Conservation (phyloP, 495 filamentous ascomycete genomes). For the Aspergillus saccharolyticus region DNA sequence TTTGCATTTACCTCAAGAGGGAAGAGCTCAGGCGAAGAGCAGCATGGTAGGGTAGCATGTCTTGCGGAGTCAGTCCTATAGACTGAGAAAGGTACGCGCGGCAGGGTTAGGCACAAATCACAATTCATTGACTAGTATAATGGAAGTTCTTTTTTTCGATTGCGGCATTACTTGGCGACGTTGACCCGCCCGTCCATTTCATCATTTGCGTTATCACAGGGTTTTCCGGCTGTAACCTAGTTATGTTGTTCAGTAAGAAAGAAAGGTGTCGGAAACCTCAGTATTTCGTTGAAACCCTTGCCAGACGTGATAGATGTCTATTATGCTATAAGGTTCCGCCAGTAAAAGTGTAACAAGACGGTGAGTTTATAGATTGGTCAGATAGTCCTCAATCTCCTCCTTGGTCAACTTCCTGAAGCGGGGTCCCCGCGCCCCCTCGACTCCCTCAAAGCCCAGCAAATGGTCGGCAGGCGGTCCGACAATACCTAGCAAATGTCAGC, state of each 20-base stretch:
- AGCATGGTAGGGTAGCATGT: not conserved
- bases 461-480: constrained; percentile 92
- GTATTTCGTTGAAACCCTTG: constrained; percentile 19
- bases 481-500: constrained; percentile 58
- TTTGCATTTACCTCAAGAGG: not conserved
- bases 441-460: constrained; percentile 86
- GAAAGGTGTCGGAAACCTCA: not conserved
- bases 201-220: not conserved
- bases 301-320: constrained; percentile 24
- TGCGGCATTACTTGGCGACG: not conserved
- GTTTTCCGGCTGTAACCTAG: not conserved
- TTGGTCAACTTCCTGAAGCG: constrained; percentile 94
- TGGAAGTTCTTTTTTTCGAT: not conserved
- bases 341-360: constrained; percentile 6
- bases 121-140: not conserved
- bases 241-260: not conserved
- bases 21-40: too few relatives aligned
- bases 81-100: not conserved
- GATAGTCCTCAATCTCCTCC: constrained; percentile 97
- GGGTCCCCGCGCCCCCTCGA: constrained; percentile 82
- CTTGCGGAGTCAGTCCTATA: not conserved
- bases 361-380: constrained; percentile 76
- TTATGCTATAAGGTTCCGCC: constrained; percentile 23
- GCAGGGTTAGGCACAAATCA: not conserved
- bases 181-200: not conserved